Evolutionary conservation across 108 stramenopile genomes (phyloP), one percentile per base, ranked within the genome.

Genomic region (Bacterosira constricta): DNA sequence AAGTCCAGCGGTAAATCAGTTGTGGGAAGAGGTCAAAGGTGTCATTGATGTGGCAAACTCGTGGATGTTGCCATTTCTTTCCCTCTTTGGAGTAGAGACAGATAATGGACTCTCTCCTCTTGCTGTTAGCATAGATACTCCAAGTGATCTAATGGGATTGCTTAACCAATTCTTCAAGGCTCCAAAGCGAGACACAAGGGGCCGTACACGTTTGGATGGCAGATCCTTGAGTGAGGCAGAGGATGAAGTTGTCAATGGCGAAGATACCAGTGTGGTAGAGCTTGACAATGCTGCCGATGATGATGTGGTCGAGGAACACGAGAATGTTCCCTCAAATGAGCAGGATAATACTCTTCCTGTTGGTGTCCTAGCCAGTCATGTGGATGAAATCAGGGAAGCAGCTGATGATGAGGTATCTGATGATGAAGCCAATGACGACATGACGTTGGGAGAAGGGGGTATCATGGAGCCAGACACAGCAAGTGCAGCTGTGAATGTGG

Each of bases 51-150:
- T 59, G 10, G 18, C 39, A 34, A 69, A 46, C 49, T 8, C 53
- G 1, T 35, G 9, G 37, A 59, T 57, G 38, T 20, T 17, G 20
- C 52, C 29, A 8, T 69, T 69, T 21, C 67, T 69, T 13, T 29
- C 26, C 0, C 30, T 46, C 18, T 69, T 69, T 57, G 67, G 67
- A 7, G 52, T 69, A 15, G 34, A 29, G 30, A 18, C 1, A 4
- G 36, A 35, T 17, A 56, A 69, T 57, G 67, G 67, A n/a, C 52
- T 69, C 5, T 69, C 67, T 26, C 67, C 53, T 6, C 57, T 69
- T 37, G 2, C 37, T 37, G 21, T 20, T 21, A 36, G 20, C 23
- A 59, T 69, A 10, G 38, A 3, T 0, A 41, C 31, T 32, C 68
- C 68, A 11, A 17, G 5, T 4, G 39, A 69, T 13, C 34, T 69